phyloP scores from a whole-genome alignment of 2,329 filamentous ascomycete species.

The Cercospora nicotianae region DNA sequence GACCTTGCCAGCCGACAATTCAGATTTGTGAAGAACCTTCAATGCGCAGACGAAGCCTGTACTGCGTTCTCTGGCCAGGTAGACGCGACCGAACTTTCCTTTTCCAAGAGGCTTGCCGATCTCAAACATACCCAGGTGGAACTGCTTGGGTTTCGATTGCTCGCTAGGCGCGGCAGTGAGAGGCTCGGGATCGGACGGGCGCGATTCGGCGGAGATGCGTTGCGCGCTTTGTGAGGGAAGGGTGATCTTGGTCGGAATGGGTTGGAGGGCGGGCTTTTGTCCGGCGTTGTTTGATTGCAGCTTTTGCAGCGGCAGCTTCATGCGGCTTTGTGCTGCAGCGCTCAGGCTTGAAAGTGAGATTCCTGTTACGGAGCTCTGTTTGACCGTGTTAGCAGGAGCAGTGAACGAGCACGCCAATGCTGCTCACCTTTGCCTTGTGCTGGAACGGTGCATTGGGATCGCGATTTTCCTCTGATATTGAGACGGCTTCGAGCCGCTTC shows the following conservation, averaged over 20 bases:
- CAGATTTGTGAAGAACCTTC: slow-evolving; percentile 82
- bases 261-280: slow-evolving; percentile 35
- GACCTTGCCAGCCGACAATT: slow-evolving; percentile 75
- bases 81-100: slow-evolving; percentile 84
- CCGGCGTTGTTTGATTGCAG: slow-evolving; percentile 71
- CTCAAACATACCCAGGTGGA: slow-evolving; percentile 92
- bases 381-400: background rate
- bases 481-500: slow-evolving; percentile 83
- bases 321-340: slow-evolving; percentile 56
- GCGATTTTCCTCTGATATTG: slow-evolving; percentile 84
- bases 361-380: slow-evolving; percentile 50
- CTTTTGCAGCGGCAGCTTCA: slow-evolving; percentile 76
- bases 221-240: slow-evolving; percentile 66
- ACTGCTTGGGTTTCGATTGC: slow-evolving; percentile 54
- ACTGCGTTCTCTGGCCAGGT: slow-evolving; percentile 75
- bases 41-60: slow-evolving; percentile 82
- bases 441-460: slow-evolving; percentile 48
- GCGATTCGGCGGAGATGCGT: slow-evolving; percentile 38
- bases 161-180: slow-evolving; percentile 26
- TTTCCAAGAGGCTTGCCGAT: slow-evolving; percentile 84
- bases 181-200: slow-evolving; percentile 31
- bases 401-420: slow-evolving; percentile 23
- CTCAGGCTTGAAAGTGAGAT: slow-evolving; percentile 52
- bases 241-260: slow-evolving; percentile 63
- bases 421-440: slow-evolving; percentile 72